Percentiles rank a stretch among this genome's conserved stretches.
Evolutionary conservation across 2,329 filamentous ascomycete species (phyloP).

Genomic region (Dactylellina sp.): DNA sequence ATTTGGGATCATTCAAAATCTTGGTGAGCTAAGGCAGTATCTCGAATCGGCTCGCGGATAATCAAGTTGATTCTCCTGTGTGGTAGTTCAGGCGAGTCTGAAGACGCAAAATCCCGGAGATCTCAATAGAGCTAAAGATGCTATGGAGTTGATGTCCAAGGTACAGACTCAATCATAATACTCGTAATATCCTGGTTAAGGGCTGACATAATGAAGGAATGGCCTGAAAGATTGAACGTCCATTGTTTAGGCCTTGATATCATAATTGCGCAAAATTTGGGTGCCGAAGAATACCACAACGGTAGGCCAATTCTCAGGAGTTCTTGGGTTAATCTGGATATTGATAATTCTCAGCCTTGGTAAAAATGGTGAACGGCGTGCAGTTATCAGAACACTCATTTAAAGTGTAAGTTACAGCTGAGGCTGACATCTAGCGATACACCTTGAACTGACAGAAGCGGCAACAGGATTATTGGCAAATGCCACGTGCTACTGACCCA

Average conservation of each 20-base stretch:
- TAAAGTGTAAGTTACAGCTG: constrained; percentile 44
- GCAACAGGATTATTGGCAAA: constrained; percentile 55
- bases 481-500: constrained; percentile 56
- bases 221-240: constrained; percentile 44
- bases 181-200: constrained; percentile 59
- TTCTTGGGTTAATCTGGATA: not conserved
- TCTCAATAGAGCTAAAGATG: constrained; percentile 68
- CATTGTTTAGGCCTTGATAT: constrained; percentile 53
- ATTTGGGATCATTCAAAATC: constrained; percentile 74
- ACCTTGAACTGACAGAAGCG: constrained; percentile 33
- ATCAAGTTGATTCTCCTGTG: constrained; percentile 60
- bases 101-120: constrained; percentile 73
- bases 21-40: constrained; percentile 66
- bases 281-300: constrained; percentile 41
- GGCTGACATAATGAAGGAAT: constrained; percentile 62
- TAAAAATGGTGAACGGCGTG: constrained; percentile 44
- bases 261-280: constrained; percentile 42
- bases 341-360: constrained; percentile 28
- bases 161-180: constrained; percentile 1
- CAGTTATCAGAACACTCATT: constrained; percentile 46
- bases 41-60: constrained; percentile 66
- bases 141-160: constrained; percentile 37
- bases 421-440: constrained; percentile 1
- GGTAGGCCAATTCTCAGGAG: constrained; percentile 22
- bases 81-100: constrained; percentile 71